These are phyloP conservation scores for Cichorium intybus DNA, from an alignment of 140 eudicot genomes.

Conservation along the genomic window DNA sequence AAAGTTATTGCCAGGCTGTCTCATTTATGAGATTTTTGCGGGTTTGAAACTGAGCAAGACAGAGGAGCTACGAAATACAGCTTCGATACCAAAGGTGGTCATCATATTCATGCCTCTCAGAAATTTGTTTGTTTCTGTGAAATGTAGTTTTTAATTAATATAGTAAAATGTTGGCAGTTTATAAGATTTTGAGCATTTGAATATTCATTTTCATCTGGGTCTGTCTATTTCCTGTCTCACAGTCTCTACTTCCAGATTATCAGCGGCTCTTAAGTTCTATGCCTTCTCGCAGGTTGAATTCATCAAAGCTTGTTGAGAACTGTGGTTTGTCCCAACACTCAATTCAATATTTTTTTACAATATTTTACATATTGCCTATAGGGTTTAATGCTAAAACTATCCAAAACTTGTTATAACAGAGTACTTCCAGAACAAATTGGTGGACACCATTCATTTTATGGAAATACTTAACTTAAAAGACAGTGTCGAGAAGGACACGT, in stretches of 20 bases:
- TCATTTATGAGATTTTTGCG: constrained; percentile 85
- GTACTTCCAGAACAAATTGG: constrained; percentile 96
- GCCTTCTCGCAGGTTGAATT: constrained; percentile 98
- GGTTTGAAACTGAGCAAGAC: constrained; percentile 75
- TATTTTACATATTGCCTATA: constrained; percentile 10
- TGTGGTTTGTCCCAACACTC: constrained; percentile 62
- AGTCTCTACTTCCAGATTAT: constrained; percentile 99
- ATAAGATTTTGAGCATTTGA: constrained; percentile 23
- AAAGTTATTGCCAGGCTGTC: constrained; percentile 58
- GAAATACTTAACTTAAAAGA: constrained; percentile 94
- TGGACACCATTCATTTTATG: constrained; percentile 97
- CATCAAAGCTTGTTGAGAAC: constrained; percentile 92
- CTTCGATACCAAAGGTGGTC: constrained; percentile 98
- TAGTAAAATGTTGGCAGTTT: constrained; percentile 10
- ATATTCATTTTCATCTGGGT: constrained; percentile 43
- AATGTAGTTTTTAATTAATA: background rate
- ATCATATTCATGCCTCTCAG: no score
- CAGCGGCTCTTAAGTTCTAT: constrained; percentile 95
- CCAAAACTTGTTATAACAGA: constrained; percentile 46
- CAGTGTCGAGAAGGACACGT: constrained; percentile 93
- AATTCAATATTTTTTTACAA: background rate
- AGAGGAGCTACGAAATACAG: constrained; percentile 91
- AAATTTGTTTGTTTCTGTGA: background rate
- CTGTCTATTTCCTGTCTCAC: constrained; percentile 58
- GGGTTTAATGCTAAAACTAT: constrained; percentile 14